A percentile compares a stretch with the other conserved stretches of the same genome.
phyloP scores from a whole-genome alignment of 176 grass and related monocot species.

The Avena insularis region DNA sequence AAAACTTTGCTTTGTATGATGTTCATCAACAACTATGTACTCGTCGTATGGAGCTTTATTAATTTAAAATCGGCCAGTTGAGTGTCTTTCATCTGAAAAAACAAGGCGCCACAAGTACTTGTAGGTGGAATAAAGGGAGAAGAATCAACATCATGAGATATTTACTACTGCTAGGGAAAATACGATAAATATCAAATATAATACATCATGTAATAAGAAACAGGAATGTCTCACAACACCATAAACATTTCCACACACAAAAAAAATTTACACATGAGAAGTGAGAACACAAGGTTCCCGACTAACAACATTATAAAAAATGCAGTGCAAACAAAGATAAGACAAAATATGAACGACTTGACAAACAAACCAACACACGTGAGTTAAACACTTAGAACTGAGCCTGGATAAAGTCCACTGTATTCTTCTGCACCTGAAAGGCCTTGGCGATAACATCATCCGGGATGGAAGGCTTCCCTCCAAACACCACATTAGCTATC shows the following conservation, averaged over 20 bases:
- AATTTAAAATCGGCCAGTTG: too few species aligned
- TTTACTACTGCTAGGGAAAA: too few species aligned
- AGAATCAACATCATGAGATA: too few species aligned
- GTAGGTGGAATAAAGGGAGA: neutral
- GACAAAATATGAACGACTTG: neutral
- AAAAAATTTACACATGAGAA: neutral
- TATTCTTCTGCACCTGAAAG: too few species aligned
- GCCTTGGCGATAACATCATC: constrained; percentile 20
- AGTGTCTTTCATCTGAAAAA: too few species aligned
- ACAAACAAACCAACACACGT: neutral
- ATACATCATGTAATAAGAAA: too few species aligned
- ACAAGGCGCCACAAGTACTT: neutral
- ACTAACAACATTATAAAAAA: neutral
- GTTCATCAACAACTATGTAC: too few species aligned
- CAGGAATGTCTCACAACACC: too few species aligned
- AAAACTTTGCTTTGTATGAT: too few species aligned
- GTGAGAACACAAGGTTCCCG: neutral
- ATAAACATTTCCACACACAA: too few species aligned
- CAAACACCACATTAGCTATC: constrained; percentile 42
- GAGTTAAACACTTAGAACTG: neutral
- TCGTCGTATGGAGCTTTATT: too few species aligned
- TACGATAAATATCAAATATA: too few species aligned
- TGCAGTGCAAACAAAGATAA: neutral
- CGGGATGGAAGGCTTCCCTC: constrained; percentile 28
- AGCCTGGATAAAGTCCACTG: neutral